Conservation (phyloP, 1,139 yeast genomes). For the Magnusiomyces ingens region DNA sequence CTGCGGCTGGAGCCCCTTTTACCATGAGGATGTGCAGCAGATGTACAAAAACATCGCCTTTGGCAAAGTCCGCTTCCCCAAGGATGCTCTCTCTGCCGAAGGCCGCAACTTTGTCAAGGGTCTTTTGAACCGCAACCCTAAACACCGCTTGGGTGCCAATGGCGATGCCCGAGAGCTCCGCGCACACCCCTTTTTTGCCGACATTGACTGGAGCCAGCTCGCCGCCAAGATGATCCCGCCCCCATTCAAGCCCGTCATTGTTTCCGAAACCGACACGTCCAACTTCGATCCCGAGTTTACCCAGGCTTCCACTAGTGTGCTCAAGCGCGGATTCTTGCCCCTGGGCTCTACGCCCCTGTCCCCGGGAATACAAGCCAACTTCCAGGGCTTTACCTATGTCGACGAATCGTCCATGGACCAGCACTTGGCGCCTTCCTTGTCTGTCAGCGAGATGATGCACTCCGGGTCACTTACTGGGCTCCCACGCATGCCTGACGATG, state of each 20-base stretch:
- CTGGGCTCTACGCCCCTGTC: constrained; percentile 65
- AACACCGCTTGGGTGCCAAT: constrained; percentile 83
- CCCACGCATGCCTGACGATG: constrained; percentile 24
- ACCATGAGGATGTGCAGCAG: constrained; percentile 95
- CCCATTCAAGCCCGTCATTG: constrained; percentile 79
- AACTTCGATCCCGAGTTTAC: constrained; percentile 98
- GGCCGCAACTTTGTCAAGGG: constrained; percentile 96
- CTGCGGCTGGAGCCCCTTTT: constrained; percentile 98
- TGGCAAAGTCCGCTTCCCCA: constrained; percentile 95
- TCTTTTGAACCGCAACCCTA: constrained; percentile 86
- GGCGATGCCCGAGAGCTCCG: constrained; percentile 89
- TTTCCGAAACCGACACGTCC: constrained; percentile 82
- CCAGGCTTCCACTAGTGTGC: constrained; percentile 78
- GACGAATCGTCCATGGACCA: constrained; percentile 90
- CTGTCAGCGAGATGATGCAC: not conserved
- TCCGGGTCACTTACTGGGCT: not conserved
- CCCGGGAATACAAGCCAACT: constrained; percentile 92
- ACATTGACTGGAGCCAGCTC: constrained; percentile 81
- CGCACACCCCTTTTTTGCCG: constrained; percentile 85
- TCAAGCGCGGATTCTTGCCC: constrained; percentile 53
- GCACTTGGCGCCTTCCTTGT: constrained; percentile 32
- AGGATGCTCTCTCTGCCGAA: constrained; percentile 83
- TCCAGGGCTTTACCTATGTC: constrained; percentile 93
- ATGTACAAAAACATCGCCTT: constrained; percentile 98
- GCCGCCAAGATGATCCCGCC: constrained; percentile 82